phyloP scores from a whole-genome alignment of 176 grass and related monocot species.

The Aegilops bicornis region DNA sequence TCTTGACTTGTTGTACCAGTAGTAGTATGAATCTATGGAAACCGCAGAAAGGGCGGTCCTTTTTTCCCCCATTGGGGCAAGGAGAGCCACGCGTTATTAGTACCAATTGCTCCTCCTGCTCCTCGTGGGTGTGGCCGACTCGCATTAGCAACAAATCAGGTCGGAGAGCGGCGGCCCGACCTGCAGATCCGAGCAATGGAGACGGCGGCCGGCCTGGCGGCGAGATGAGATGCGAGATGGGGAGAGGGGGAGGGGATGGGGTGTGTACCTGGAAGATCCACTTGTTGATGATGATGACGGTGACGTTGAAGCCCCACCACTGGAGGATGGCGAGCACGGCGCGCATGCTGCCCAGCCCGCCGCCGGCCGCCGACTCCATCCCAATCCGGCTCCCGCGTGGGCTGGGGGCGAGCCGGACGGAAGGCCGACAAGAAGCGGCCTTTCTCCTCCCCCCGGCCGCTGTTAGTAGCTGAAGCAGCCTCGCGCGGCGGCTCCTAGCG shows the following conservation, averaged over 20 bases:
- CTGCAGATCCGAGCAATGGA: slow-evolving; percentile 26
- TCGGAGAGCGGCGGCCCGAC: too few relatives aligned
- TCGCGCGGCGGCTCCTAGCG: neutral
- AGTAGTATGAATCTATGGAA: neutral
- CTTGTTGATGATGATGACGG: slow-evolving; percentile 99
- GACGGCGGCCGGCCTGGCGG: neutral
- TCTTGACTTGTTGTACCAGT: neutral
- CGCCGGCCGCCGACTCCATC: slow-evolving; percentile 48
- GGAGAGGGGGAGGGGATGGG: neutral
- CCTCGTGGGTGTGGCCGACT: too few relatives aligned
- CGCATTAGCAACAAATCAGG: too few relatives aligned
- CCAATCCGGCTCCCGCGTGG: too few relatives aligned
- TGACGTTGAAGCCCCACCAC: slow-evolving; percentile 98
- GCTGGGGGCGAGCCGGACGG: too few relatives aligned
- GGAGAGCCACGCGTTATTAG: too few relatives aligned
- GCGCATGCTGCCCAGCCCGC: slow-evolving; percentile 50
- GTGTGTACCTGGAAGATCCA: slow-evolving; percentile 94
- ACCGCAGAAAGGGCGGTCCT: neutral
- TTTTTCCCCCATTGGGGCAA: neutral
- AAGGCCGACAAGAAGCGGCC: too few relatives aligned
- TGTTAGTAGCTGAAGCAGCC: too few relatives aligned
- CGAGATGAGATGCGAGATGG: neutral
- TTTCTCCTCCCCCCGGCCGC: too few relatives aligned
- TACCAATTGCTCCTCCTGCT: too few relatives aligned
- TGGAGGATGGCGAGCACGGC: slow-evolving; percentile 80